Base-by-base conservation (phyloP, 179 eudicot genomes). In the Patellifolia procumbens region DNA sequence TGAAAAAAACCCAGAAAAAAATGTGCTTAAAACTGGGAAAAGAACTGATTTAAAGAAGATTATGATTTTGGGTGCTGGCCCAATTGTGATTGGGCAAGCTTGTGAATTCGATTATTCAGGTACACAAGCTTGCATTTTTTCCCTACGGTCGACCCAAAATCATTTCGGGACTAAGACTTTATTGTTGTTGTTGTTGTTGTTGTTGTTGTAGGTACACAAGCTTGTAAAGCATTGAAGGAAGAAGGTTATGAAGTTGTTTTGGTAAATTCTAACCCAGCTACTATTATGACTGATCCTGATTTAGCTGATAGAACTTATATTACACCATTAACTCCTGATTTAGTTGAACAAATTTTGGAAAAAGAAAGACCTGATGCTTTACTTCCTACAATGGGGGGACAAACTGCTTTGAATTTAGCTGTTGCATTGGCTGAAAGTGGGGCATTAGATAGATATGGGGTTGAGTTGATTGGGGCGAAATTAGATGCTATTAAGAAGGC, bases 61-160 rank as follows among this genome's bases (percentile, higher is more conserved):
- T 24, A 65, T 95, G 89, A 95, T 95, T n/a, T 63, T 95, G 37
- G 99, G 99, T 20, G 99, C 99, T 2, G 99, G 99, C 0, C 99
- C 99, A 2, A 95, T 95, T 45, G 98, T 95, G 0, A 95, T 95
- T 58, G 99, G 99, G 7, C 99, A 95, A 78, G 99, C 99, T 0
- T 95, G 99, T 22, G 99, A 95, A 73, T 95, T 95, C 15, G 98
- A 95, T 89, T 95, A 95, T 65, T 95, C 99, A 0, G 99, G 99
- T 1, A 95, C 99, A 5, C 99, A n/a, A n/a, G n/a, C n/a, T n/a
- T n/a, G n/a, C n/a, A n/a, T n/a, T n/a, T n/a, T n/a, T n/a, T n/a
- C n/a, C n/a, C n/a, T n/a, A n/a, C n/a, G n/a, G n/a, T n/a, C n/a
- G n/a, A n/a, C n/a, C n/a, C n/a, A n/a, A n/a, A n/a, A n/a, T n/a